phyloP scores from a whole-genome alignment of 1,284 basidiomycete species.

The Ganoderma multipileum region DNA sequence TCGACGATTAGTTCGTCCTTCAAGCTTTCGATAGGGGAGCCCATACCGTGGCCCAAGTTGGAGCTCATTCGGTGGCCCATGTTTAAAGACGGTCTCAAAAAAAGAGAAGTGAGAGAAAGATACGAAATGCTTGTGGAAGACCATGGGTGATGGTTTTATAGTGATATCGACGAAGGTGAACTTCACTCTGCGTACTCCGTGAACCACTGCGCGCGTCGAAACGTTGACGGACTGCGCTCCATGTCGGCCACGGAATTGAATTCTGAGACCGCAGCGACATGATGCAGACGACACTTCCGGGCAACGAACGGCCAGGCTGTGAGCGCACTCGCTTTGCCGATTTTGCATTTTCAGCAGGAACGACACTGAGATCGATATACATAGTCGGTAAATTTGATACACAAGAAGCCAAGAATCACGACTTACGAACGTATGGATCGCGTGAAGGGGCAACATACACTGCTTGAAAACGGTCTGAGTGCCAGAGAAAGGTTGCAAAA shows the following conservation, averaged over 20 bases:
- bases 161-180: neutral
- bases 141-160: neutral
- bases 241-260: neutral
- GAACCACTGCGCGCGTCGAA: neutral
- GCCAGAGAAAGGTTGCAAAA: neutral
- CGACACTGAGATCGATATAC: neutral
- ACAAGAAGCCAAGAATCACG: neutral
- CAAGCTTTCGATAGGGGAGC: too few species aligned
- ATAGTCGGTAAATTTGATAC: neutral
- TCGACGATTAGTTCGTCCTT: neutral
- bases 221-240: neutral
- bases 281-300: neutral
- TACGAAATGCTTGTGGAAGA: neutral
- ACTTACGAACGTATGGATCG: neutral
- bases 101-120: constrained; percentile 17
- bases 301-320: neutral
- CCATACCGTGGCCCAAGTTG: constrained; percentile 5
- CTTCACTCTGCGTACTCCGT: neutral
- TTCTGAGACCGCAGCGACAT: neutral
- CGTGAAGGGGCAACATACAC: too few species aligned
- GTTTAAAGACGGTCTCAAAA: neutral
- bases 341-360: neutral
- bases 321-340: neutral
- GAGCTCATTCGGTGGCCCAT: constrained; percentile 11
- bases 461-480: too few species aligned